These are phyloP conservation scores for Tetraselmis striata DNA, from an alignment of 139 green algal genomes.

Conservation along the genomic window DNA sequence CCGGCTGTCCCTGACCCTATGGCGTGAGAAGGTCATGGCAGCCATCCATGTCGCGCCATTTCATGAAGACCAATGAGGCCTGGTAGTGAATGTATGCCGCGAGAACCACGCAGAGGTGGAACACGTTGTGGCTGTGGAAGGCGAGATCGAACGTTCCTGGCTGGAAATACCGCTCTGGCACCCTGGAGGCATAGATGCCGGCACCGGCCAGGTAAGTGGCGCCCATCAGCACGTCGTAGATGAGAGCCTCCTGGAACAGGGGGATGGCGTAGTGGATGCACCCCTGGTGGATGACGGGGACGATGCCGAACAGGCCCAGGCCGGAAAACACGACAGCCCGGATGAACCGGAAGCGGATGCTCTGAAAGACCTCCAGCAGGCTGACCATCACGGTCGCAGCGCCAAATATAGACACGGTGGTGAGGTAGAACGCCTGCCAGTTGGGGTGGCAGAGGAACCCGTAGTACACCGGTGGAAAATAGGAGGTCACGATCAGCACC, in stretches of 20 bases:
- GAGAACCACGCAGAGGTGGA: slow-evolving; percentile 73
- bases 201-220: slow-evolving; percentile 76
- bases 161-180: slow-evolving; percentile 85
- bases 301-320: slow-evolving; percentile 74
- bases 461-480: slow-evolving; percentile 91
- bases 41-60: neutral
- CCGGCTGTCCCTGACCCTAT: too few relatives aligned
- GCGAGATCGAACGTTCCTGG: slow-evolving; percentile 88
- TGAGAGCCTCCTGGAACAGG: slow-evolving; percentile 25
- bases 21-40: neutral
- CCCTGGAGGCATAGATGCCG: slow-evolving; percentile 67
- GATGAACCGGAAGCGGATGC: slow-evolving; percentile 45
- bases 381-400: slow-evolving; percentile 56
- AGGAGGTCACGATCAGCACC: slow-evolving; percentile 90
- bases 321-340: slow-evolving; percentile 64
- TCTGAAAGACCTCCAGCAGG: slow-evolving; percentile 62
- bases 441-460: slow-evolving; percentile 80
- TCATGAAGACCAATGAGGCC: slow-evolving; percentile 4
- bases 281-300: slow-evolving; percentile 66
- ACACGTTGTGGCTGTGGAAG: slow-evolving; percentile 89
- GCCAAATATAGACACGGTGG: slow-evolving; percentile 29
- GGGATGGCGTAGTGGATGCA: neutral
- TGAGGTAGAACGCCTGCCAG: slow-evolving; percentile 76
- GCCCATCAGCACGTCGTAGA: slow-evolving; percentile 76
- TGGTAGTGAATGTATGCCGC: slow-evolving; percentile 66